Evolutionary conservation across 805 yeast genomes (phyloP), one percentile per base, ranked within the genome.

Genomic region (Hanseniaspora valbyensis): DNA sequence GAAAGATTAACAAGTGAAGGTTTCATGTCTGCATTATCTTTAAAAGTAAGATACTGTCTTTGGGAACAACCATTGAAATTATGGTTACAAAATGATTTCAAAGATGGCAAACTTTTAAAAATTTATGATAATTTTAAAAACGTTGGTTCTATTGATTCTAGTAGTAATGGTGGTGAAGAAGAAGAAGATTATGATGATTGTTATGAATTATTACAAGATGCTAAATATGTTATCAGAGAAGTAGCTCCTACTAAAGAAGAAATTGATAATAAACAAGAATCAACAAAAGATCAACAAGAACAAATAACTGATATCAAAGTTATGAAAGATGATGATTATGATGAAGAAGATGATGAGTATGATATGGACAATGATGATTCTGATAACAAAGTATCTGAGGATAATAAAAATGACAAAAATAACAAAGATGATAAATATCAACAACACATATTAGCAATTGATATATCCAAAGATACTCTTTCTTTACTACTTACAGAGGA

Each of bases 11-110:
- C 67, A 28, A 78, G 78, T 1, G 55, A 63, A 9, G 70, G 68
- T 13, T 70, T 76, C 8, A 66, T 76, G 0, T 69, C 81, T 61
- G 66, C 78, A 63, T 54, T 83, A 38, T 81, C 87, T 5, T 66
- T 82, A 43, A 82, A 77, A 54, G 65, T 82, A 21, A 68, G 90
- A 55, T 82, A 81, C 56, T 71, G 82, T 12, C 66, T 83, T 22
- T 83, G 85, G 77, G 89, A 83, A 57, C 78, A 76, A 28, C 53
- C 53, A 2, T 28, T 50, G 12, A 33, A 22, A 12, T 29, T 48
- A n/a, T 48, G 51, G 51, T n/a, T 48, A 13, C 32, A 40, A 24
- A 34, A 48, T 48, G 41, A 30, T 22, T 16, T 38, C 22, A 39
- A 25, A n/a, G 53, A 44, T 6, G 18, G 16, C 6, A 33, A 39